These are phyloP conservation scores for Globisporangium ultimum DNA, from an alignment of 352 stramenopile genomes.

Conservation along the genomic window DNA sequence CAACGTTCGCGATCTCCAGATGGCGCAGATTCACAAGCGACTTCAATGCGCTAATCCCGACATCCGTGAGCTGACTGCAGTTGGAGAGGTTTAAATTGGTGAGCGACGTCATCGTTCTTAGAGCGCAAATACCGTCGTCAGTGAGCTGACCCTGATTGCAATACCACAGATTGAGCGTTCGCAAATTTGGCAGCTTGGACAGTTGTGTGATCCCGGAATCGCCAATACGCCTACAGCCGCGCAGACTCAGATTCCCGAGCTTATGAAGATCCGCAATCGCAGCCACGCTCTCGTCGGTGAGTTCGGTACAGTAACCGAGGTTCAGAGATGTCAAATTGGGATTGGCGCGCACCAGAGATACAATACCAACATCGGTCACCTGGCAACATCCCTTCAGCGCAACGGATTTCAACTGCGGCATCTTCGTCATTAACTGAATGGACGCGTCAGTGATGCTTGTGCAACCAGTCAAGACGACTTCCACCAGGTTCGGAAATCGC, in stretches of 20 bases:
- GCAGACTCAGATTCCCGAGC: conserved; percentile 57
- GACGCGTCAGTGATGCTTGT: conserved; percentile 48
- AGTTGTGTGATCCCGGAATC: conserved; percentile 51
- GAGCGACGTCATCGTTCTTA: conserved; percentile 47
- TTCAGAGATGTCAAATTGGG: conserved; percentile 56
- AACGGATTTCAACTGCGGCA: conserved; percentile 35
- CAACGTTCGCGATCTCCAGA: conserved; percentile 75
- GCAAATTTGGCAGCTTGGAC: conserved; percentile 28
- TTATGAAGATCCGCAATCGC: conserved; percentile 35
- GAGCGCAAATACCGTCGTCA: conserved; percentile 47
- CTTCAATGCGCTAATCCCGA: conserved; percentile 42
- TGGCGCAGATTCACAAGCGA: conserved; percentile 58
- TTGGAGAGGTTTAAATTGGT: conserved; percentile 76
- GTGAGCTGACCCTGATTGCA: conserved; percentile 76
- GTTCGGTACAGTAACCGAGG: conserved; percentile 73
- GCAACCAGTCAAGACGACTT: conserved; percentile 65
- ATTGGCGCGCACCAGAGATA: conserved; percentile 17
- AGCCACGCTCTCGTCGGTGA: conserved; percentile 57
- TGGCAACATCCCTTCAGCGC: conserved; percentile 73
- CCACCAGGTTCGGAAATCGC: conserved; percentile 47
- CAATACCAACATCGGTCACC: conserved; percentile 35
- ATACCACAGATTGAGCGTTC: conserved; percentile 78
- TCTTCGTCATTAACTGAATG: conserved; percentile 30
- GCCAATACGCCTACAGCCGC: conserved; percentile 54
- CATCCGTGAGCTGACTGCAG: conserved; percentile 72